Evolutionary conservation across 148 eudicot genomes (phyloP).

Genomic region (Rheum nobile): DNA sequence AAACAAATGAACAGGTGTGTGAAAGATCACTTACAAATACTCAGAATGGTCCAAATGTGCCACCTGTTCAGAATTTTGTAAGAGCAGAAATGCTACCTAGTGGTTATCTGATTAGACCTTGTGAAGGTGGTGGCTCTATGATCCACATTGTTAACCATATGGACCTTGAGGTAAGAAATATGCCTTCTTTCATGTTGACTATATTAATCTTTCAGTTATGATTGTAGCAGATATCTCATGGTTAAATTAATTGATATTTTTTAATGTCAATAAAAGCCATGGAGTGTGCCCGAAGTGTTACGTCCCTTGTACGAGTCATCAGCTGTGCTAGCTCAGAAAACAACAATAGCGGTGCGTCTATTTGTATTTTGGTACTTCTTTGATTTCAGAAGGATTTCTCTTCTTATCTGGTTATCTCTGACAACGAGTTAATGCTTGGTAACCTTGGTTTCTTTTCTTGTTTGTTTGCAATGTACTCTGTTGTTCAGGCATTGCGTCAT

Average conservation of each 20-base stretch:
- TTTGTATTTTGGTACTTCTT: neutral
- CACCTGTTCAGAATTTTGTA: constrained; percentile 62
- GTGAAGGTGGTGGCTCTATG: constrained; percentile 81
- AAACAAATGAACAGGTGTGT: constrained; percentile 44
- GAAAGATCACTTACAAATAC: constrained; percentile 88
- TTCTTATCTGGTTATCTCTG: neutral
- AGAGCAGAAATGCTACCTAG: constrained; percentile 77
- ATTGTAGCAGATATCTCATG: neutral
- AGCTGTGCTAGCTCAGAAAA: constrained; percentile 67
- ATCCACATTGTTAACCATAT: constrained; percentile 78
- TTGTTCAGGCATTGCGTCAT: constrained; percentile 59
- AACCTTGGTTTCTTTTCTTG: neutral
- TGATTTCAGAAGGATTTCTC: neutral
- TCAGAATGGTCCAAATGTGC: constrained; percentile 84
- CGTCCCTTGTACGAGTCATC: constrained; percentile 80
- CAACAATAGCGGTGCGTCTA: constrained; percentile 54
- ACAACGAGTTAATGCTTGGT: neutral
- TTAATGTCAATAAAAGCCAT: constrained; percentile 29
- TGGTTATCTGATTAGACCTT: constrained; percentile 72
- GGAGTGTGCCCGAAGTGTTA: constrained; percentile 81
- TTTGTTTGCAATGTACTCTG: neutral
- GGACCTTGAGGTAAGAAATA: constrained; percentile 50
- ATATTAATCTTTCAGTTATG: neutral
- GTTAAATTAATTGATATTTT: neutral
- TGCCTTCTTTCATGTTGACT: neutral